These are phyloP conservation scores for Dentipellis sp. DNA, from an alignment of 768 basidiomycete genomes.

Conservation along the genomic window DNA sequence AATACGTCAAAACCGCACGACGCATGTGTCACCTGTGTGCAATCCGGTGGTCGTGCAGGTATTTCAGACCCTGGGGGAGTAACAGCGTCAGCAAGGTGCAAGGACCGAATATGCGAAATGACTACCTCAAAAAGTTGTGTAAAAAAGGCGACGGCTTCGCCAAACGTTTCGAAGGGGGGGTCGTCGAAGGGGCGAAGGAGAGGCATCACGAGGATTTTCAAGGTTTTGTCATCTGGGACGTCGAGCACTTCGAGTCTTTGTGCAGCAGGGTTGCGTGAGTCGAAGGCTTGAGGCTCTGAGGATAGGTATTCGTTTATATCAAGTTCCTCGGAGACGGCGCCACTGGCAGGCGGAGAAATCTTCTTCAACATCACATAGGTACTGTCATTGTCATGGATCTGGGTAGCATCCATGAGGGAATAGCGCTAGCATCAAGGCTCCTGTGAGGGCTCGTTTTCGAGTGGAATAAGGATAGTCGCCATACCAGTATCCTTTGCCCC, in stretches of 20 bases:
- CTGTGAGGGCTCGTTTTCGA: too few species aligned
- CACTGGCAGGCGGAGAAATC: too few species aligned
- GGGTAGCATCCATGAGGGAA: too few species aligned
- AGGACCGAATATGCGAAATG: not conserved
- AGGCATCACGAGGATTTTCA: conserved; percentile 21
- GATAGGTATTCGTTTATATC: conserved; percentile 1
- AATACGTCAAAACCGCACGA: not conserved
- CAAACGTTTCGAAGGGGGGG: conserved; percentile 20
- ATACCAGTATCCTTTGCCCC: too few species aligned
- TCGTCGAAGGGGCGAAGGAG: conserved; percentile 14
- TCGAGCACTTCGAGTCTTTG: conserved; percentile 1
- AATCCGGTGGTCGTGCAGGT: conserved; percentile 8
- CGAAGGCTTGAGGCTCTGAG: not conserved
- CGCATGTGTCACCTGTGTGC: conserved; percentile 5
- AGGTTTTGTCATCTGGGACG: conserved; percentile 10
- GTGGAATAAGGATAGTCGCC: too few species aligned
- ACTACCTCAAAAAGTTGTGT: conserved; percentile 23
- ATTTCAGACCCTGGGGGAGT: conserved; percentile 5
- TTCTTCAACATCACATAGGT: too few species aligned
- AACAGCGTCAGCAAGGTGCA: not conserved
- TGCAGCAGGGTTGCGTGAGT: conserved; percentile 5
- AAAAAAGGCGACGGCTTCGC: conserved; percentile 23
- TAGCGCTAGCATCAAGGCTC: too few species aligned
- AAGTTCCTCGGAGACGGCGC: not conserved
- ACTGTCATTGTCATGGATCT: too few species aligned